Evolutionary conservation across 371 early-diverging fungal genomes (phyloP).

Genomic region (Mucor lusitanicus): DNA sequence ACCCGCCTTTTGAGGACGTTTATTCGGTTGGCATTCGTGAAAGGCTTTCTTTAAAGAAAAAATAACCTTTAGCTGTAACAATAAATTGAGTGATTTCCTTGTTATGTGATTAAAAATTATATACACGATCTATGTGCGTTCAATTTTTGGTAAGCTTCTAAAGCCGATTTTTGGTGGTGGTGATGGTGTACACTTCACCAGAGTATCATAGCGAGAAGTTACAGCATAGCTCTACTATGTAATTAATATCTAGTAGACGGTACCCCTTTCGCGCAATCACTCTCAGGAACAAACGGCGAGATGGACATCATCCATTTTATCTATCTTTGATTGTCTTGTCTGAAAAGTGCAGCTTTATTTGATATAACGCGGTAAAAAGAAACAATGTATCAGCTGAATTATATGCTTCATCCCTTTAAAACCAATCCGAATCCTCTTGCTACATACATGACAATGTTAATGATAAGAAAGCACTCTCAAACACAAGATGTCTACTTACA

Average conservation of each 20-base stretch:
- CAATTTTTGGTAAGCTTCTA: neutral
- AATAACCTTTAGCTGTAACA: too few species aligned
- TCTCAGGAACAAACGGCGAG: too few species aligned
- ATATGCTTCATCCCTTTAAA: neutral
- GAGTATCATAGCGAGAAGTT: neutral
- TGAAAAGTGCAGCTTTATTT: neutral
- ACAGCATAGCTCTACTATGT: neutral
- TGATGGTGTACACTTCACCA: neutral
- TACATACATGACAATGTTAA: neutral
- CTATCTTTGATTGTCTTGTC: too few species aligned
- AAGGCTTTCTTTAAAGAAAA: too few species aligned
- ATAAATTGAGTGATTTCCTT: too few species aligned
- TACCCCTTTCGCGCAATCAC: too few species aligned
- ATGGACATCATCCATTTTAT: too few species aligned
- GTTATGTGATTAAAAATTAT: too few species aligned
- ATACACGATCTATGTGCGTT: neutral
- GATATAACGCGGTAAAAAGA: neutral
- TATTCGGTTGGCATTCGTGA: too few species aligned
- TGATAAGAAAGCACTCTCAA: slow-evolving; percentile 21
- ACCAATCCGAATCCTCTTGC: slow-evolving; percentile 22
- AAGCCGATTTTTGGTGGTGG: neutral
- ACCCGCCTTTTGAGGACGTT: too few species aligned
- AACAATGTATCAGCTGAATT: neutral
- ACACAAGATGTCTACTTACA: slow-evolving; percentile 19
- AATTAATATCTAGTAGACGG: too few species aligned